phyloP scores from a whole-genome alignment of 345 rosid genomes.

The Sonneratia caseolaris region DNA sequence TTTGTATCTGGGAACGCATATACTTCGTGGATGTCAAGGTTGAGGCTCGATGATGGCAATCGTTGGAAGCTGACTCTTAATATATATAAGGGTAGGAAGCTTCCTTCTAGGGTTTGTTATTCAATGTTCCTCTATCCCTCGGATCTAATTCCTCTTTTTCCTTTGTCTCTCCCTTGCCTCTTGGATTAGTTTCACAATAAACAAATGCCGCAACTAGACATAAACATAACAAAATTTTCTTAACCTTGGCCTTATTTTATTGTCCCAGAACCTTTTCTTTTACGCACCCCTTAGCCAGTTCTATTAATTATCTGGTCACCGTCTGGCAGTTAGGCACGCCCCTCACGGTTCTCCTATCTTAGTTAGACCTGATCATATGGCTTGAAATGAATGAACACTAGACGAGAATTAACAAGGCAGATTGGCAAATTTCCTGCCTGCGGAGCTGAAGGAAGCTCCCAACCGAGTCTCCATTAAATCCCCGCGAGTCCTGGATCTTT shows the following conservation, averaged over 20 bases:
- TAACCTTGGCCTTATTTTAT: slow-evolving; percentile 5
- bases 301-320: not conserved
- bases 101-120: slow-evolving; percentile 39
- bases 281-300: not conserved
- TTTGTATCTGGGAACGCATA: not conserved
- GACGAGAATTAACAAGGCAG: not conserved
- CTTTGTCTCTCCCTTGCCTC: slow-evolving; percentile 26
- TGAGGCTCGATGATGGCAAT: slow-evolving; percentile 4
- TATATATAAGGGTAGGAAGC: slow-evolving; percentile 32
- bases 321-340: not conserved
- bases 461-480: not conserved
- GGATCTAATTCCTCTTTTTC: slow-evolving; percentile 8
- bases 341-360: not conserved
- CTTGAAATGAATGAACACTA: no score
- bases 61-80: slow-evolving; percentile 10
- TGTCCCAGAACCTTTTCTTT: not conserved
- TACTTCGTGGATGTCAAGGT: slow-evolving; percentile 14
- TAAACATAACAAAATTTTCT: slow-evolving; percentile 2
- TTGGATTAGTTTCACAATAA: slow-evolving; percentile 47
- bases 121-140: slow-evolving; percentile 15
- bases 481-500: not conserved
- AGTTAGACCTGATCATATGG: not conserved
- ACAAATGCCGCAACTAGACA: slow-evolving; percentile 9
- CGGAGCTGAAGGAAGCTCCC: not conserved
- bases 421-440: not conserved